Percentiles rank a stretch among this genome's conserved stretches.
phyloP scores from a whole-genome alignment of 495 filamentous ascomycete species.

The Chaetomidium leptoderma region DNA sequence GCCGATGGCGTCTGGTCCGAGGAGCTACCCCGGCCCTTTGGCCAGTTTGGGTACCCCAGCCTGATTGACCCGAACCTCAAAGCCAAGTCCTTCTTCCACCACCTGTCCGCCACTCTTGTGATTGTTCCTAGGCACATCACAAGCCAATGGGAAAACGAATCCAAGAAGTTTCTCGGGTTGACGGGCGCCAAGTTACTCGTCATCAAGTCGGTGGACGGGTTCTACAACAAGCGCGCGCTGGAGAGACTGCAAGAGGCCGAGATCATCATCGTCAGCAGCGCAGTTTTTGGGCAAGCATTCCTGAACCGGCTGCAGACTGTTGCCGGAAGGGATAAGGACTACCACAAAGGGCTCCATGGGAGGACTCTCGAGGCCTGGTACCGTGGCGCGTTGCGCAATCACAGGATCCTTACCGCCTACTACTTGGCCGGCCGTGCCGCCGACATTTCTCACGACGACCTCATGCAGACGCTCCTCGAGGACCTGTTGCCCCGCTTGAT shows the following conservation, averaged over 20 bases:
- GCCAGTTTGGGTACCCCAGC: not conserved
- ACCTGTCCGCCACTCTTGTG: constrained; percentile 64
- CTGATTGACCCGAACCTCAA: not conserved
- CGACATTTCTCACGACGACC: not conserved
- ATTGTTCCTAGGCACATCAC: constrained; percentile 60
- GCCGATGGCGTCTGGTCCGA: constrained; percentile 11
- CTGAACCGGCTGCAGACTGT: constrained; percentile 6
- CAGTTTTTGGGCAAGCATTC: not conserved
- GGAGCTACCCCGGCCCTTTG: constrained; percentile 1
- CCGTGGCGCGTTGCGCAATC: constrained; percentile 12
- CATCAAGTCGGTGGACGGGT: constrained; percentile 28
- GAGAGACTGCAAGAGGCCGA: constrained; percentile 45
- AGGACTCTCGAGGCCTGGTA: constrained; percentile 21
- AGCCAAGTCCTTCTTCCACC: constrained; percentile 36
- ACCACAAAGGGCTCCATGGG: constrained; percentile 26
- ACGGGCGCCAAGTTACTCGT: constrained; percentile 39
- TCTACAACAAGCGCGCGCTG: constrained; percentile 33
- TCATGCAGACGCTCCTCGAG: not conserved
- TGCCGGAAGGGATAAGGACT: not conserved
- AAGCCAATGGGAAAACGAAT: constrained; percentile 63
- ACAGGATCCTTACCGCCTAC: constrained; percentile 12
- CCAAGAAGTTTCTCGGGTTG: constrained; percentile 50
- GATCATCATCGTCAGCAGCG: constrained; percentile 52
- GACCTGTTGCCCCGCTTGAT: not conserved
- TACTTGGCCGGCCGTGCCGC: constrained; percentile 3